Conservation (phyloP, 495 filamentous ascomycete genomes). For the Hypoxylon rickii region DNA sequence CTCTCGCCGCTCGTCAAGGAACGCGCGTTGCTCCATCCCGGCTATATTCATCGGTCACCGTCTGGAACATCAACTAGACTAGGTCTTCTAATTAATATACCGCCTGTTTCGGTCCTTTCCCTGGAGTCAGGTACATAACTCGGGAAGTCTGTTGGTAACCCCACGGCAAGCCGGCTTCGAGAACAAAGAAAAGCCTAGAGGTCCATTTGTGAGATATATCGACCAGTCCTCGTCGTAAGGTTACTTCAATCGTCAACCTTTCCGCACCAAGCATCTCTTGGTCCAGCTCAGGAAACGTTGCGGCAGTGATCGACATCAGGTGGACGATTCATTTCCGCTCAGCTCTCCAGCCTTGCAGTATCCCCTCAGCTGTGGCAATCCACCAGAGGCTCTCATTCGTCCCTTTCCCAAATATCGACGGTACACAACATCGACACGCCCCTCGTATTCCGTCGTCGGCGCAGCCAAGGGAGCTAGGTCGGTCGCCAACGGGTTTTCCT, state of each 20-base stretch:
- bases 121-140: slow-evolving; percentile 22
- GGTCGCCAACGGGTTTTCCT: neutral
- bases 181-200: slow-evolving; percentile 21
- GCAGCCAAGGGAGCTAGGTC: slow-evolving; percentile 1
- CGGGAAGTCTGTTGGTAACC: slow-evolving; percentile 29
- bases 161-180: slow-evolving; percentile 21
- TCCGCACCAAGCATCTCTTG: slow-evolving; percentile 13
- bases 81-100: slow-evolving; percentile 37
- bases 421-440: slow-evolving; percentile 29
- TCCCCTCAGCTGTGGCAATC: slow-evolving; percentile 20
- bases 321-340: slow-evolving; percentile 14
- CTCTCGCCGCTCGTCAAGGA: slow-evolving; percentile 20
- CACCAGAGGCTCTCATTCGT: slow-evolving; percentile 10
- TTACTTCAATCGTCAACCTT: slow-evolving; percentile 19
- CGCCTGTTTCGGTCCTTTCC: slow-evolving; percentile 24
- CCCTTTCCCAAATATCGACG: slow-evolving; percentile 13
- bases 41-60: slow-evolving; percentile 34
- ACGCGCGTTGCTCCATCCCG: slow-evolving; percentile 34
- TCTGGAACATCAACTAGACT: slow-evolving; percentile 29
- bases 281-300: slow-evolving; percentile 23
- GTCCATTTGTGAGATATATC: slow-evolving; percentile 29
- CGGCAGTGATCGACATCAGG: slow-evolving; percentile 30
- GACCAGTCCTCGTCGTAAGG: slow-evolving; percentile 24
- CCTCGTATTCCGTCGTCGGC: slow-evolving; percentile 23
- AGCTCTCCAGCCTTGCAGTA: slow-evolving; percentile 24